Evolutionary conservation across 257 asterid species (phyloP).

Genomic region (Rhazya stricta): DNA sequence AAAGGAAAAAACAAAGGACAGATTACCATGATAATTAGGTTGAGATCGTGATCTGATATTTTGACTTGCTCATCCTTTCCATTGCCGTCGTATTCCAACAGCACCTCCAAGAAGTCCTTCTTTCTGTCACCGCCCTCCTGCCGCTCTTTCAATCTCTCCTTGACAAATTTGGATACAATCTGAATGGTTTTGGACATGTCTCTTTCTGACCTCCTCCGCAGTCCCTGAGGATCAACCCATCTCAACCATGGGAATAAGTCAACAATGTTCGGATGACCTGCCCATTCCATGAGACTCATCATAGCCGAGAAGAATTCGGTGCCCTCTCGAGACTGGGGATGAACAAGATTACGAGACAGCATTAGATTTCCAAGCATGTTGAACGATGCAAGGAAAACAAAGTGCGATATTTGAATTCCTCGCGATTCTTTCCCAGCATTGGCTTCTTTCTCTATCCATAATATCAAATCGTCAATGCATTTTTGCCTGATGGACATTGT

Average conservation of each 20-base stretch:
- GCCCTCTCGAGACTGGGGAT: constrained; percentile 26
- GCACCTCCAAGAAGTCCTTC: constrained; percentile 49
- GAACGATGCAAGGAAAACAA: constrained; percentile 31
- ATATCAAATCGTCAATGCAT: constrained; percentile 27
- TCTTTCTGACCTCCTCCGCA: constrained; percentile 11
- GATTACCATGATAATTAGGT: constrained; percentile 43
- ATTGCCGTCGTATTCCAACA: constrained; percentile 39
- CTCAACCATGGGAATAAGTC: constrained; percentile 31
- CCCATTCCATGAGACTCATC: constrained; percentile 30
- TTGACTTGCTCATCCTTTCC: constrained; percentile 35
- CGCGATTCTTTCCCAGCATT: not conserved
- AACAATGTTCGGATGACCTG: constrained; percentile 28
- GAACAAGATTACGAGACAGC: constrained; percentile 28
- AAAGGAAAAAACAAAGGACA: not conserved
- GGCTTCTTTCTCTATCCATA: constrained; percentile 25
- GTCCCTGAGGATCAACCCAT: constrained; percentile 31
- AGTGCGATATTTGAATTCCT: constrained; percentile 20
- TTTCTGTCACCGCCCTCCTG: not conserved
- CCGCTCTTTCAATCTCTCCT: constrained; percentile 16
- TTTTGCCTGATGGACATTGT: constrained; percentile 19
- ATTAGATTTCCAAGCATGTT: constrained; percentile 35
- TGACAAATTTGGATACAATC: constrained; percentile 25
- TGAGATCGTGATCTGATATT: constrained; percentile 41
- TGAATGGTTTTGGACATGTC: constrained; percentile 20
- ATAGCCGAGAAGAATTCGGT: constrained; percentile 30